Evolutionary conservation across 257 asterid genomes (phyloP), one percentile per base, ranked within the genome.

Genomic region (Solanum habrochaites): DNA sequence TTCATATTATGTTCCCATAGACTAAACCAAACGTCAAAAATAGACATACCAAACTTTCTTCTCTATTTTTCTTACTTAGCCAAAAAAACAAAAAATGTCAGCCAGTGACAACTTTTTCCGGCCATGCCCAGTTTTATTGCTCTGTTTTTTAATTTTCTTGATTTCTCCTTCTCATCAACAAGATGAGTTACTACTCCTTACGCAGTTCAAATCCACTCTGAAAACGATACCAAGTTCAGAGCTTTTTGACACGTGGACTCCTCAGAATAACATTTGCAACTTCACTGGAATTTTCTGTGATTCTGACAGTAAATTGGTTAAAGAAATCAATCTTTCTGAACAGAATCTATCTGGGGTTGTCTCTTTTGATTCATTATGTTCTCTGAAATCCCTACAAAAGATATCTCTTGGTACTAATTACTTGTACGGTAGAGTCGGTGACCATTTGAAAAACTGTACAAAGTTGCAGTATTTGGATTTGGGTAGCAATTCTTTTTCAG

Each of bases 291-390:
- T 91, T 71, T 62, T 47, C 32, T 91, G 93, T 85, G 85, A 90
- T 64, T 83, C 88, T 56, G 64, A 56, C 2, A 88, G 70, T 52
- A 83, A 80, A 29, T 86, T 75, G 71, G 94, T 90, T 67, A 85
- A 23, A 49, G 94, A 91, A 89, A 88, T 91, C 89, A 89, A 89
- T 86, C 94, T 91, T 52, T 64, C 92, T 13, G 43, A 42, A 2
- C 82, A 89, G 37, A 85, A 85, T 8, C 13, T 91, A 62, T 56
- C 91, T 0, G 94, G 94, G 27, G 70, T 88, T 47, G 85, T 90
- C 80, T 62, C 92, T 77, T 91, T 91, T 73, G 91, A 91, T 66
- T 70, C 89, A n/a, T 42, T 91, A 72, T 91, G 94, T 82, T 83
- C 90, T 4, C 88, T 91, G 11, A 69, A 89, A 64, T 88, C 88